A percentile compares a stretch with the other conserved stretches of the same genome.
Evolutionary conservation across 2,329 filamentous ascomycete genomes (phyloP).

Genomic region (Fusarium domesticum): DNA sequence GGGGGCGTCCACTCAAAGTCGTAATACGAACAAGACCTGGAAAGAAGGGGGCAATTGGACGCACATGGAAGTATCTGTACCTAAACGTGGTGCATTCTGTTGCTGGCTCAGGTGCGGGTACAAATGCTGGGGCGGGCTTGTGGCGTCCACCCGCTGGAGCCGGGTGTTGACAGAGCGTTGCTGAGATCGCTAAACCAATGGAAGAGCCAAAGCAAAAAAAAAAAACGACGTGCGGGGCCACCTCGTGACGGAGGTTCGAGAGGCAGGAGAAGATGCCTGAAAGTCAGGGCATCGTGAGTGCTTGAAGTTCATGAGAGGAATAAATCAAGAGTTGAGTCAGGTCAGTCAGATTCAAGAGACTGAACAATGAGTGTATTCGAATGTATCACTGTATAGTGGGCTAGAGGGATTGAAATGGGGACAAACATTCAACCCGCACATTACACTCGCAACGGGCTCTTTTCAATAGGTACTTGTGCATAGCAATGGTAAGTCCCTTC

Average conservation of each 20-base stretch:
- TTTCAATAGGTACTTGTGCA: no score
- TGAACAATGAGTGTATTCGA: no score
- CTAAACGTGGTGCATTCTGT: constrained; percentile 8
- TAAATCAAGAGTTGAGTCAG: no score
- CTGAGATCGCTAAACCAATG: constrained; percentile 2
- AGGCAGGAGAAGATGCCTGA: background rate
- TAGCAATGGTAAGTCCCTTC: no score
- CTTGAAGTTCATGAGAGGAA: no score
- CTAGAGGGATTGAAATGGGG: no score
- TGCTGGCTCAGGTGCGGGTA: constrained; percentile 10
- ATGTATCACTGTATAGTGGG: no score
- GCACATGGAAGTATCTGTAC: constrained; percentile 12
- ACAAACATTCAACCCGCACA: no score
- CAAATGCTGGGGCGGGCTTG: constrained; percentile 9
- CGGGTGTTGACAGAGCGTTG: constrained; percentile 3
- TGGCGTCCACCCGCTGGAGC: constrained; percentile 19
- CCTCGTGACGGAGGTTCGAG: constrained; percentile 17
- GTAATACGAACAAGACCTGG: constrained; percentile 8
- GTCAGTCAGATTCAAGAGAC: no score
- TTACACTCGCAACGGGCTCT: no score
- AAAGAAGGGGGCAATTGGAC: constrained; percentile 1
- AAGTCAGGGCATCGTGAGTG: no score
- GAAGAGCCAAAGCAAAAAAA: constrained; percentile 1
- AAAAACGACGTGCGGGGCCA: constrained; percentile 17
- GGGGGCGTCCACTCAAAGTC: constrained; percentile 9